These are phyloP conservation scores for Neonothopanus nambi DNA, from an alignment of 1,284 basidiomycete genomes.

Conservation along the genomic window DNA sequence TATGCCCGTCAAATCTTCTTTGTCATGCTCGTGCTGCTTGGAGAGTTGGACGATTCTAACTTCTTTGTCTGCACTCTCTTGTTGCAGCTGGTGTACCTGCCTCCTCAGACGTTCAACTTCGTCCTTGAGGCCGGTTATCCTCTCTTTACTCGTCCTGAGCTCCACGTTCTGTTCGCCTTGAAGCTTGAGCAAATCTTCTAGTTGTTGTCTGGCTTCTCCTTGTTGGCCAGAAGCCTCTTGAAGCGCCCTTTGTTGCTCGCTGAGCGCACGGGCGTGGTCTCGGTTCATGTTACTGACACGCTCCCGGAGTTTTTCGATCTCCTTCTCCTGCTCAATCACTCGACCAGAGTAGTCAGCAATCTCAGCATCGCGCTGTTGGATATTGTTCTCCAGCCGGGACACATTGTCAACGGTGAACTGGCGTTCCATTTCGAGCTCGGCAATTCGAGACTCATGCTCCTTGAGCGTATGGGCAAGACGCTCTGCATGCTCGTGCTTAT, in stretches of 20 bases:
- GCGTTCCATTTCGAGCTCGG: slow-evolving; percentile 56
- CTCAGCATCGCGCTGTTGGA: slow-evolving; percentile 54
- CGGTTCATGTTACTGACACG: slow-evolving; percentile 53
- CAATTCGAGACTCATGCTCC: slow-evolving; percentile 56
- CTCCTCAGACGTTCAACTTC: slow-evolving; percentile 65
- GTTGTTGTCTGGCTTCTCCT: slow-evolving; percentile 42
- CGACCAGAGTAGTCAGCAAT: slow-evolving; percentile 40
- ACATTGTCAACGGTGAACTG: slow-evolving; percentile 52
- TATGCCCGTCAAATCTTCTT: slow-evolving; percentile 76
- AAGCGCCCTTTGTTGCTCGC: slow-evolving; percentile 51
- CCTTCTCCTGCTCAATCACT: slow-evolving; percentile 40
- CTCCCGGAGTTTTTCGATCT: slow-evolving; percentile 53
- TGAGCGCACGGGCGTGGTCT: slow-evolving; percentile 51
- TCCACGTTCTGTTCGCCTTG: slow-evolving; percentile 56
- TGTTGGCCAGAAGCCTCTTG: slow-evolving; percentile 50
- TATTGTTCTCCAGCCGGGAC: slow-evolving; percentile 55
- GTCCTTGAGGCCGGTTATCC: slow-evolving; percentile 51
- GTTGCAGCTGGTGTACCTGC: slow-evolving; percentile 71
- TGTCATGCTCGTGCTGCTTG: slow-evolving; percentile 66
- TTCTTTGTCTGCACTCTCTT: slow-evolving; percentile 82
- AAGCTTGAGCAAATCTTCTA: slow-evolving; percentile 50
- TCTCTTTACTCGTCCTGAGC: slow-evolving; percentile 45
- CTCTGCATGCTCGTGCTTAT: slow-evolving; percentile 48
- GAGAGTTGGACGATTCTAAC: slow-evolving; percentile 74
- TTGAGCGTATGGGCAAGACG: slow-evolving; percentile 49